Conservation (phyloP, 371 early-diverging fungal species). For the Syncephalastrum contaminatum region DNA sequence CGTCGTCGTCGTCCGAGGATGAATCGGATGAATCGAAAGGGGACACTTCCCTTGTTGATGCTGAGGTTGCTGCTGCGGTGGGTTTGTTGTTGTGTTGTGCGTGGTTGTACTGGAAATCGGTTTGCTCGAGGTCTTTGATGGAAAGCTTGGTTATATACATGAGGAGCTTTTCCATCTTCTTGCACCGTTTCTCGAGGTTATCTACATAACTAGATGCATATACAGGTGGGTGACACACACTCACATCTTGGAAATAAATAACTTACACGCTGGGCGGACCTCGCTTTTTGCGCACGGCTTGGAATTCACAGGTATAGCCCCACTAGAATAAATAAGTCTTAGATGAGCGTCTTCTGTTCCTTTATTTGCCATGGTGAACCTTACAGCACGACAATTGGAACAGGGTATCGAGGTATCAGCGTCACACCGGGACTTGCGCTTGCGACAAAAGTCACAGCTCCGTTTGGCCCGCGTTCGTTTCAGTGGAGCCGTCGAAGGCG, state of each 20-base stretch:
- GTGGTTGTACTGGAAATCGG: conserved; percentile 26
- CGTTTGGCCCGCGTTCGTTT: conserved; percentile 53
- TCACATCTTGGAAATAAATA: neutral
- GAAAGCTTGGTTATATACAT: conserved; percentile 33
- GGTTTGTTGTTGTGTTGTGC: neutral
- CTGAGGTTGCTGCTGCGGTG: too few species aligned
- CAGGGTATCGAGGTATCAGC: conserved; percentile 50
- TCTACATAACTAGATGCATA: conserved; percentile 36
- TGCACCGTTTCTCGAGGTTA: conserved; percentile 43
- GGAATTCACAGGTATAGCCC: conserved; percentile 50
- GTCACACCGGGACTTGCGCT: conserved; percentile 50
- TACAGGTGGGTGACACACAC: neutral
- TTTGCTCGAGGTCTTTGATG: conserved; percentile 40
- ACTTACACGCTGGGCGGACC: conserved; percentile 53
- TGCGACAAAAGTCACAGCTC: conserved; percentile 54
- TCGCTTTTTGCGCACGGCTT: conserved; percentile 46
- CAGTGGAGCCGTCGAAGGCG: conserved; percentile 12
- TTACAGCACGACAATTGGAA: conserved; percentile 51
- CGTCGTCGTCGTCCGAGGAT: conserved; percentile 27
- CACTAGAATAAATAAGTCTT: conserved; percentile 23
- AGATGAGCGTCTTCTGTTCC: neutral
- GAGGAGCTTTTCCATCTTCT: conserved; percentile 45
- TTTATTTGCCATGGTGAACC: neutral
- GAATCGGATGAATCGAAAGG: conserved; percentile 13
- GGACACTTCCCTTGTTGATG: neutral